These are phyloP conservation scores for Mycena leptocephala DNA, from an alignment of 768 basidiomycete species.

Conservation along the genomic window DNA sequence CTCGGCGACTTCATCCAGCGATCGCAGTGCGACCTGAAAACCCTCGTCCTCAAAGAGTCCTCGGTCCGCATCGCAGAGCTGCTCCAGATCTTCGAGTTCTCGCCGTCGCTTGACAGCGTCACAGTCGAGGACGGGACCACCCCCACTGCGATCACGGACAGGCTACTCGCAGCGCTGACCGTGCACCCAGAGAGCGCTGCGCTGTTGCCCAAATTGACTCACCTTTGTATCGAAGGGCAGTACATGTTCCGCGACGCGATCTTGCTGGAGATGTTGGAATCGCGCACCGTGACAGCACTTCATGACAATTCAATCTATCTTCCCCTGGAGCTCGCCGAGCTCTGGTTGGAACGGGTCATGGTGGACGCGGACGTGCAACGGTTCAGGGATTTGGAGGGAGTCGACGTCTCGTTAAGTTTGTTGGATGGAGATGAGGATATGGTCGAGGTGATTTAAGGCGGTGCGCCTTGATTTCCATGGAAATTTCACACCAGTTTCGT, in stretches of 20 bases:
- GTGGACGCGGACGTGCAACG: not conserved
- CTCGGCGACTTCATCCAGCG: not conserved
- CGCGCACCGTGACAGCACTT: not conserved
- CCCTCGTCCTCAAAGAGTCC: not conserved
- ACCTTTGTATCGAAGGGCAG: not conserved
- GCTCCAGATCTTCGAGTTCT: not conserved
- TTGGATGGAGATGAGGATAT: not conserved
- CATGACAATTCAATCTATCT: not conserved
- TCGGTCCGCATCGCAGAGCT: not conserved
- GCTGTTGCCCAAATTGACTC: not conserved
- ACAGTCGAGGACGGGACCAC: not conserved
- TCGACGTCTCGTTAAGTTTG: not conserved
- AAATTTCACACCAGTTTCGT: too few species aligned
- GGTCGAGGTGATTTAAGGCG: not conserved
- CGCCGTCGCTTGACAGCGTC: not conserved
- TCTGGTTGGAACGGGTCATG: not conserved
- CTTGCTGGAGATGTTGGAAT: slow-evolving; percentile 2
- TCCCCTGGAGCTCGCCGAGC: not conserved
- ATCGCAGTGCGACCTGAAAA: not conserved
- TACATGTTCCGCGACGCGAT: not conserved
- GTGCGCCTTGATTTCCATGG: too few species aligned
- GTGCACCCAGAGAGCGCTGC: not conserved
- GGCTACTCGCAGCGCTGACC: not conserved
- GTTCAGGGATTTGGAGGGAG: not conserved
- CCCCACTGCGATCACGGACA: not conserved